phyloP scores from a whole-genome alignment of 2,329 filamentous ascomycete species.

The Ophiosphaerella narmari region DNA sequence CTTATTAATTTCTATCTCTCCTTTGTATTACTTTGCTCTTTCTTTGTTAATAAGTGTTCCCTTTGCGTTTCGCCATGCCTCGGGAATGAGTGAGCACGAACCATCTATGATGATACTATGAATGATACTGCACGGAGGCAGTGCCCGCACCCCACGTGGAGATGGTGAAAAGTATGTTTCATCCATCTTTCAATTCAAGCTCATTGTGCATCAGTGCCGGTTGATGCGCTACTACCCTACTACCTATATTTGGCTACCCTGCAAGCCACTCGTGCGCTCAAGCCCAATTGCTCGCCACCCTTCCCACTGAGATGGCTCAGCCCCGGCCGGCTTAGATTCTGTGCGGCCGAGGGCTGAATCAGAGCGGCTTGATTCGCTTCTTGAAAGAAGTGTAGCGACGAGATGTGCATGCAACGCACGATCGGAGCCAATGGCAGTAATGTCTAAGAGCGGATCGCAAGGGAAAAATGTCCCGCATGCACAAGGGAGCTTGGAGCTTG shows the following conservation, averaged over 20 bases:
- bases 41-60: too few species aligned
- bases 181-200: conserved; percentile 13
- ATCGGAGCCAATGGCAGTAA: conserved; percentile 12
- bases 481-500: conserved; percentile 24
- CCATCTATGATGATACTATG: neutral
- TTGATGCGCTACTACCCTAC: conserved; percentile 15
- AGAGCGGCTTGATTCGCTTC: neutral
- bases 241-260: conserved; percentile 21
- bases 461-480: conserved; percentile 13
- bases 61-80: too few species aligned
- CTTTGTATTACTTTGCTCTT: neutral
- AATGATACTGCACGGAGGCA: conserved; percentile 1
- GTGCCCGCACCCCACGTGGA: conserved; percentile 13
- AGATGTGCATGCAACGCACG: conserved; percentile 15
- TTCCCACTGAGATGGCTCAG: conserved; percentile 27
- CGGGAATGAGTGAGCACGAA: too few species aligned
- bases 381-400: neutral
- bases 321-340: conserved; percentile 27
- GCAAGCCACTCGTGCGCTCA: conserved; percentile 19
- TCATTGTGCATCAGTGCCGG: conserved; percentile 20
- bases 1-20: neutral
- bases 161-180: conserved; percentile 11
- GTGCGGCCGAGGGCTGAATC: conserved; percentile 15
- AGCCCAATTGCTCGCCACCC: conserved; percentile 19
- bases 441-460: conserved; percentile 24